Conservation (phyloP, 805 yeast genomes). For the Saccharomycopsis javanensis region DNA sequence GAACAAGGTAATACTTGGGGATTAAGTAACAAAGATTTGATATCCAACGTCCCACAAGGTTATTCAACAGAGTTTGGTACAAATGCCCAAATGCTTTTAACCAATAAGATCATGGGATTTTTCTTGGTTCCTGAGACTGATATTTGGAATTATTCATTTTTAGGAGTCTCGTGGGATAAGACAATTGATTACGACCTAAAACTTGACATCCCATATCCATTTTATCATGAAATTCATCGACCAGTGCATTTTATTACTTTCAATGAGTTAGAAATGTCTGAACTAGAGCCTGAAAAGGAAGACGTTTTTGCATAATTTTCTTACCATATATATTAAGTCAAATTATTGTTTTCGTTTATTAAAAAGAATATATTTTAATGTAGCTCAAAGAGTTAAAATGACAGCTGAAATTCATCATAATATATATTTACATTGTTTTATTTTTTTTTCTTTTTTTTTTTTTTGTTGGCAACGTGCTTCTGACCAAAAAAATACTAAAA, state of each 20-base stretch:
- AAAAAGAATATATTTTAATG: not conserved
- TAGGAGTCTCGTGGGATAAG: slow-evolving; percentile 74
- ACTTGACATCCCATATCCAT: slow-evolving; percentile 70
- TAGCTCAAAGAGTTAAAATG: too few relatives aligned
- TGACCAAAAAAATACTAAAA: not conserved
- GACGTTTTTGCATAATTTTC: slow-evolving; percentile 43
- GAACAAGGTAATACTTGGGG: slow-evolving; percentile 80
- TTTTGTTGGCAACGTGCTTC: not conserved
- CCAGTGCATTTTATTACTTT: slow-evolving; percentile 79
- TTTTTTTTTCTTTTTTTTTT: not conserved
- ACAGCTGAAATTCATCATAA: too few relatives aligned
- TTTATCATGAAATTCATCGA: slow-evolving; percentile 79
- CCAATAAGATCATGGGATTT: slow-evolving; percentile 70
- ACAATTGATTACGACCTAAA: slow-evolving; percentile 53
- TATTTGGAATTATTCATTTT: slow-evolving; percentile 85
- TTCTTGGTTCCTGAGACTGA: slow-evolving; percentile 78
- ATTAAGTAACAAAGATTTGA: slow-evolving; percentile 41
- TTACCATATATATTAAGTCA: not conserved
- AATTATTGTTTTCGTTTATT: not conserved
- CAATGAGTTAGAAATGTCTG: slow-evolving; percentile 50
- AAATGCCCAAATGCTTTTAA: slow-evolving; percentile 58
- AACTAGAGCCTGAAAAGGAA: slow-evolving; percentile 57
- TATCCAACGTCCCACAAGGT: slow-evolving; percentile 54
- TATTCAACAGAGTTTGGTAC: slow-evolving; percentile 50
- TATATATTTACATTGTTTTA: not conserved